These are phyloP conservation scores for Pythium brachiatum DNA, from an alignment of 352 stramenopile genomes.

Conservation along the genomic window DNA sequence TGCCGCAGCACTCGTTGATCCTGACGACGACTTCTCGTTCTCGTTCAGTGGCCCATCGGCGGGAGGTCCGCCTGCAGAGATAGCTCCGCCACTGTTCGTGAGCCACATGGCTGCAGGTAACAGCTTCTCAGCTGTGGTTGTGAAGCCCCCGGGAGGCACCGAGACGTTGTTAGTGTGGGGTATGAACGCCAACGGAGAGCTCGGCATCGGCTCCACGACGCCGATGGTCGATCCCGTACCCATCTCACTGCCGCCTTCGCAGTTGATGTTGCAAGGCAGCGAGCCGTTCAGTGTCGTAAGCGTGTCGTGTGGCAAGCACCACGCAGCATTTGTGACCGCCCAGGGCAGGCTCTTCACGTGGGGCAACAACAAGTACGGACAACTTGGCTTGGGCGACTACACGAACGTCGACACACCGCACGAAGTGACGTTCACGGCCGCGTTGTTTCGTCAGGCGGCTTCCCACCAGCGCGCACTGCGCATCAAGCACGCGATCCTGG, in stretches of 20 bases:
- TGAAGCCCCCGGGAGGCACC: conserved; percentile 32
- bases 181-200: conserved; percentile 50
- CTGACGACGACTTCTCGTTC: not conserved
- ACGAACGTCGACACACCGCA: conserved; percentile 36
- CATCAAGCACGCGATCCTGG: conserved; percentile 54
- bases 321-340: conserved; percentile 57
- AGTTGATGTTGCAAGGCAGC: conserved; percentile 22
- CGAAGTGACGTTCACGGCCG: conserved; percentile 53
- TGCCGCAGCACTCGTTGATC: not conserved
- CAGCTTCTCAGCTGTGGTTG: conserved; percentile 59
- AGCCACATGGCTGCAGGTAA: conserved; percentile 53
- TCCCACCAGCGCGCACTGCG: conserved; percentile 51
- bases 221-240: conserved; percentile 36
- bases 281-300: conserved; percentile 43
- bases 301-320: conserved; percentile 72
- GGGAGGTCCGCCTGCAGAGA: not conserved
- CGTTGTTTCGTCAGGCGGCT: conserved; percentile 25
- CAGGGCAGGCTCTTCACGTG: conserved; percentile 69
- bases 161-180: conserved; percentile 53
- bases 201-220: conserved; percentile 48
- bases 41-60: not conserved
- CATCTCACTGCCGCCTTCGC: conserved; percentile 32
- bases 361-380: conserved; percentile 72
- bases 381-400: conserved; percentile 64
- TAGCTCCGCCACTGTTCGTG: conserved; percentile 35